Evolutionary conservation across 805 yeast genomes (phyloP).

Genomic region (Suhomyces pyralidae): DNA sequence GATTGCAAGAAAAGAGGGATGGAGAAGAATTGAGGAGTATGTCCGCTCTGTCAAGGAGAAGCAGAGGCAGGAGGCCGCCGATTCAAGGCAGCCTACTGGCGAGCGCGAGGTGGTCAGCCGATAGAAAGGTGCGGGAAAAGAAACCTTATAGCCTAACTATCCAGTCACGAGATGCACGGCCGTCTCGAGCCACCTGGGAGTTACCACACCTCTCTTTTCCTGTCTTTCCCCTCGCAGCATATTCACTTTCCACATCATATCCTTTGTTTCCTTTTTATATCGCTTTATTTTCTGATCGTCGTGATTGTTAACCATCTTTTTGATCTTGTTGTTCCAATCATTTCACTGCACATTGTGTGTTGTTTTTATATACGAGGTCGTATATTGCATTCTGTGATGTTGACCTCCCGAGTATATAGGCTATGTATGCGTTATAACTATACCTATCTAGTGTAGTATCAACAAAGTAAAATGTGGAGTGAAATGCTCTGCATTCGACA

Average conservation of each 20-base stretch:
- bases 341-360: neutral
- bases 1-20: conserved; percentile 59
- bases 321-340: conserved; percentile 1
- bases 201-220: neutral
- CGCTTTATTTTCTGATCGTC: neutral
- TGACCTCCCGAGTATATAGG: neutral
- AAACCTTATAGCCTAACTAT: neutral
- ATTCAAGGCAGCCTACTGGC: neutral
- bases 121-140: neutral
- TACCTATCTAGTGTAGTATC: neutral
- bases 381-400: neutral
- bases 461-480: too few species aligned
- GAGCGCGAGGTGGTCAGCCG: conserved; percentile 2
- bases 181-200: neutral
- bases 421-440: neutral
- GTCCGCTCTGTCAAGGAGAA: conserved; percentile 36
- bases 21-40: conserved; percentile 66
- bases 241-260: neutral
- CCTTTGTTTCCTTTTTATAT: neutral
- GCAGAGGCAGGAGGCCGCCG: conserved; percentile 5
- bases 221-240: neutral
- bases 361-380: neutral
- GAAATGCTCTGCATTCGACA: too few species aligned
- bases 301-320: neutral
- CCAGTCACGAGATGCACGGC: neutral